Percentiles rank a stretch among this genome's conserved stretches.
phyloP scores from a whole-genome alignment of 106 monocot genomes.

The Platanthera guangdongensis region DNA sequence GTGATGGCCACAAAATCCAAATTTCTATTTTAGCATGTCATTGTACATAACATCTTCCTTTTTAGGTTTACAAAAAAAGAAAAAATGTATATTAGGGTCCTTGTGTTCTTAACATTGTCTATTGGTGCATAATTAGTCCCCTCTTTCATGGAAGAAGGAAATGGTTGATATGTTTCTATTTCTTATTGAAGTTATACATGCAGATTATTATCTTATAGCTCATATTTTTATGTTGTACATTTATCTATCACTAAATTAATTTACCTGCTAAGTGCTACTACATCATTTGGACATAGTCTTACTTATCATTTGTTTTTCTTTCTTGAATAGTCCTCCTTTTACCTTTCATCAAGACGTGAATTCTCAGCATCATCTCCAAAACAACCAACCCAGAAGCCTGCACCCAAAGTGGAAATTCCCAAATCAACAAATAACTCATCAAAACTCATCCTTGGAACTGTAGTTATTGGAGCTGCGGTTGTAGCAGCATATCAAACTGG shows the following conservation, averaged over 20 bases:
- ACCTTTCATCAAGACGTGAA: constrained; percentile 36
- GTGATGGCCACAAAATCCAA: not conserved
- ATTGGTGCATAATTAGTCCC: not conserved
- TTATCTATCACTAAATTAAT: not conserved
- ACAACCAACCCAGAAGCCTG: constrained; percentile 16
- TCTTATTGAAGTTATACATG: not conserved
- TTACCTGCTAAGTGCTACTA: constrained; percentile 4
- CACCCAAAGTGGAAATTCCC: constrained; percentile 24
- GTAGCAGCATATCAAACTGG: constrained; percentile 46
- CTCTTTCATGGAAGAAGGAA: not conserved
- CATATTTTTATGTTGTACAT: not conserved
- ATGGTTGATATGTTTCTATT: not conserved
- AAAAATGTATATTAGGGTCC: not conserved
- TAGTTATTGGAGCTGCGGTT: constrained; percentile 34
- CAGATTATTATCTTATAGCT: not conserved
- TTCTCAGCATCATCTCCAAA: constrained; percentile 31
- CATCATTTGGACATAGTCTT: not conserved
- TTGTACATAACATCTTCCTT: not conserved
- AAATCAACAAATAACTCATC: constrained; percentile 20
- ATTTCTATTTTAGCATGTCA: not conserved
- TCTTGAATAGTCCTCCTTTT: constrained; percentile 29
- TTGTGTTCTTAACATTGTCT: not conserved
- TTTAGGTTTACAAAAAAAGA: not conserved
- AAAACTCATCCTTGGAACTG: constrained; percentile 43
- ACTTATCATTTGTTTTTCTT: constrained; percentile 1